A percentile compares a stretch with the other conserved stretches of the same genome.
Evolutionary conservation across 169 alveolate species (phyloP).

Genomic region (Babesia caballi): DNA sequence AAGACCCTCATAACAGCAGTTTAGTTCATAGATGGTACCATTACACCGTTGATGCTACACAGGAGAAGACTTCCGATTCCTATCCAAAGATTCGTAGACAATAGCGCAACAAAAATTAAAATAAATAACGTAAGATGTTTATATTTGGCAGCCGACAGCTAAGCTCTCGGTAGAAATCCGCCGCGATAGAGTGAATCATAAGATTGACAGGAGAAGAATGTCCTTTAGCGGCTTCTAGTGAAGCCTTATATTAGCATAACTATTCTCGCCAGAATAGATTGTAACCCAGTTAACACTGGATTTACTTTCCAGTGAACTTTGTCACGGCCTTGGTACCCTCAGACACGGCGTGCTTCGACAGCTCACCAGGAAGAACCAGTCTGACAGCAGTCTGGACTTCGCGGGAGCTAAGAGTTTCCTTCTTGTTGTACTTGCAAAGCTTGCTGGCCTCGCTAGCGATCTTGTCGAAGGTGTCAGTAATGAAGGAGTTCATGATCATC

Average conservation of each 20-base stretch:
- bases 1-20: no score
- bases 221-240: constrained; percentile 68
- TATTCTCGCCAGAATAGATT: constrained; percentile 38
- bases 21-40: no score
- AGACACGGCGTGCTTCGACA: constrained; percentile 99
- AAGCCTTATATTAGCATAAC: constrained; percentile 67
- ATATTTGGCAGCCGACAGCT: no score
- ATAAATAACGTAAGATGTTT: no score
- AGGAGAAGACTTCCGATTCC: no score
- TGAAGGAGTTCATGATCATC: constrained; percentile 95
- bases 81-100: no score
- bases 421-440: constrained; percentile 92
- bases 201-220: not conserved
- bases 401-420: constrained; percentile 94
- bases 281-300: constrained; percentile 3
- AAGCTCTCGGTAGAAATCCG: no score
- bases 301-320: constrained; percentile 89
- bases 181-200: no score
- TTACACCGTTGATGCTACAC: no score
- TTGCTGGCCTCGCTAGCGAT: constrained; percentile 94
- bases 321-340: constrained; percentile 99
- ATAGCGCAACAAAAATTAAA: no score
- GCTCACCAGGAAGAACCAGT: constrained; percentile 99
- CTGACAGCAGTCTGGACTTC: constrained; percentile 99
- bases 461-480: constrained; percentile 93